Base-by-base conservation (phyloP, 1,284 basidiomycete genomes). In the Pyrrhoderma noxium region DNA sequence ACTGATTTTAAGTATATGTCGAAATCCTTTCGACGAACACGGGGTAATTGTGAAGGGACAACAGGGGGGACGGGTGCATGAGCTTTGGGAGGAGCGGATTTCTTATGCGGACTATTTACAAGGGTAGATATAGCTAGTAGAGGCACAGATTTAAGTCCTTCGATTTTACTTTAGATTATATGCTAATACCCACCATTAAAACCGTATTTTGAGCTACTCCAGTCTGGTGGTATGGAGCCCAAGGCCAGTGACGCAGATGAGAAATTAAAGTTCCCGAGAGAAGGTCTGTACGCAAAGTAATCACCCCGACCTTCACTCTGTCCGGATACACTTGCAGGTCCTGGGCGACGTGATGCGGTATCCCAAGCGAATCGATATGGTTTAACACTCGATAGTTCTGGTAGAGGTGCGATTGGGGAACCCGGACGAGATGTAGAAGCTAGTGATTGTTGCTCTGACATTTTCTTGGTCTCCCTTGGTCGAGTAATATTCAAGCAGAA, bases 51-150 rank as follows among this genome's bases (percentile, higher is more conserved):
- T 0, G 84, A 80, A 1, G 83, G 79, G 2, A 79, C 73, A 2
- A 84, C 78, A 14, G 85, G 68, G 2, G 91, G 90, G 8, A 94
- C 71, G 0, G 82, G 68, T 8, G 89, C 84, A 60, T 92, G 89
- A 0, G 87, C 80, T 64, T 93, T 89, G 21, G 93, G 84, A 8
- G 92, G 90, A 31, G 87, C 88, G 46, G 87, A 85, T 45, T 74
- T 77, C 67, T 85, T 89, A 62, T 87, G 85, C 1, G 92, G 92
- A 61, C 87, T 91, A 61, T 91, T 92, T 51, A 94, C 76, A 8
- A 87, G 82, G 7, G 81, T 85, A 7, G 85, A 85, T 55, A 87
- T 83, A 21, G 84, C 84, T 79, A 54, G 34, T 39, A 8, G 23
- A 8, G 36, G 47, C 41, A 53, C 47, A 23, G 13, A 51, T 22